Base-by-base conservation (phyloP, 768 basidiomycete species). In the Hydnomerulius pinastri region DNA sequence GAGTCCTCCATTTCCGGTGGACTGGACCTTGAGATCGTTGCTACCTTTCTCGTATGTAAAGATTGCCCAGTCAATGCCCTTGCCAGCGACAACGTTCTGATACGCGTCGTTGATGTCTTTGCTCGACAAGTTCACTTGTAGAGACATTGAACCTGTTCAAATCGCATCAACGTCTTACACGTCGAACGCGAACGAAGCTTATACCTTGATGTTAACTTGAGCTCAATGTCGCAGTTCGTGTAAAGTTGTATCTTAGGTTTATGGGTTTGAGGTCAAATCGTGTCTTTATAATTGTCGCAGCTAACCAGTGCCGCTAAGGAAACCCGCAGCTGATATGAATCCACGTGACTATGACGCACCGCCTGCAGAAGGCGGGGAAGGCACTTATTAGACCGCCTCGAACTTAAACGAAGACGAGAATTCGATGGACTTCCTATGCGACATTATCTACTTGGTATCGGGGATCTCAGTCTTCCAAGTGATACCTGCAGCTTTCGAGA, bases 11-110 rank as follows among this genome's bases (percentile, higher is more conserved):
- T 74, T 76, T n/a, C 94, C 94, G 2, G 85, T 87, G 3, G 80
- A 77, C 63, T 95, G 92, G 3, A 95, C 86, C 60, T 91, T 92
- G 47, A 96, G 77, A 68, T 94, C 91, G 61, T 92, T 94, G 1
- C 85, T 79, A 8, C 85, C 86, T 55, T 81, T 85, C 61, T 89
- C 87, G 59, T 91, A 92, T 0, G 91, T 89, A 59, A 87, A 83
- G 27, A 92, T 74, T 3, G 76, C 82, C 90, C 90, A 92, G 60
- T 92, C 83, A 58, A 87, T 85, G 18, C 77, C 79, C 11, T 71
- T 77, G 25, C 77, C 79, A 55, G 84, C 81, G 59, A 92, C 67
- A 43, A 92, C 81, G 60, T 85, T 78, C 62, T 88, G 78, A 71
- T 92, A 92, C 57, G 90, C 87, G 55, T 82, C 78, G 28, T 72